Base-by-base conservation (phyloP, 805 yeast genomes). In the Ogataea nakhonphanomensis region DNA sequence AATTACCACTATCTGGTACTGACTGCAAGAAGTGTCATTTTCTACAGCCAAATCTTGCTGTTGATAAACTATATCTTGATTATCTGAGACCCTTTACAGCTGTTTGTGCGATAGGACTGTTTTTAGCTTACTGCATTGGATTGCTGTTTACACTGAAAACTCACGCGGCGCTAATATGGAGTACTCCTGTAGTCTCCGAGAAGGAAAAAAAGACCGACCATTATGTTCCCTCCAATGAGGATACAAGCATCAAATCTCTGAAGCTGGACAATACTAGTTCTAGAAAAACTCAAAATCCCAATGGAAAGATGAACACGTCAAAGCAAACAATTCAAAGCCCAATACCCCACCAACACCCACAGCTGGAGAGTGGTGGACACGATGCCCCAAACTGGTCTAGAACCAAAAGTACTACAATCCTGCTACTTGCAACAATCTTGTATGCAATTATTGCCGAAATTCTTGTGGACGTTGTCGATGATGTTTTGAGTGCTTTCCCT, bases 301-400 rank as follows among this genome's bases (percentile, higher is more conserved):
- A 5, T 29, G 25, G 12, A 12, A 33, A 12, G 24, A 10, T 15
- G 33, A 25, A 11, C 30, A 23, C 8, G 17, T 39, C 22, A 27
- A 32, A 12, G 21, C 33, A 23, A 24, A 21, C 33, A 3, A 23
- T n/a, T n/a, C 33, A 23, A 21, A 39, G 42, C 14, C 37, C 43
- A 20, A 39, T 28, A 9, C 35, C 35, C 12, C 30, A 10, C 3
- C 20, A 17, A 17, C 20, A 17, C 3, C 20, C 20, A 17, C 44
- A 26, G 4, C 47, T 35, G 12, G 61, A 54, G 9, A 60, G 55
- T n/a, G 83, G 84, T 5, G 95, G 95, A 1, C 97, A 91, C 53
- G 97, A 89, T 60, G 95, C 97, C 0, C 98, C 99, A 33, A 93
- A 93, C 59, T 93, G 99, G 99, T 82, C 95, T 6, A 76, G 91